These are phyloP conservation scores for Populus euphratica DNA, from an alignment of 345 rosid species.

Conservation along the genomic window DNA sequence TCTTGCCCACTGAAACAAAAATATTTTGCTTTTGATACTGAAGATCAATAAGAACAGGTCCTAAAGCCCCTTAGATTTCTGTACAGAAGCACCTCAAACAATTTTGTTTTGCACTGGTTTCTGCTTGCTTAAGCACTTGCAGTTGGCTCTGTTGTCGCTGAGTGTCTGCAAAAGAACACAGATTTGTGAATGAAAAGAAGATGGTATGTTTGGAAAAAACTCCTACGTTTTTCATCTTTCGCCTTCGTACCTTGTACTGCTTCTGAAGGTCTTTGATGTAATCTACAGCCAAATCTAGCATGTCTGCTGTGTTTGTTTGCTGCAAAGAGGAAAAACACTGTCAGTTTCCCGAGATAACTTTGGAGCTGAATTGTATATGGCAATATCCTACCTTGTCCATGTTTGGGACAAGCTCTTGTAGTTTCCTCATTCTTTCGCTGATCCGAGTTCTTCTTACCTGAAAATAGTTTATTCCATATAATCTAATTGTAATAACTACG, in stretches of 20 bases:
- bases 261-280: slow-evolving; percentile 92
- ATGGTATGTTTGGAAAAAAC: neutral
- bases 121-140: slow-evolving; percentile 51
- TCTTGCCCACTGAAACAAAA: neutral
- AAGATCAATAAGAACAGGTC: slow-evolving; percentile 6
- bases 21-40: neutral
- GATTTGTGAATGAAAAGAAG: neutral
- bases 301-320: slow-evolving; percentile 97
- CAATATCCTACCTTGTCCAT: slow-evolving; percentile 79
- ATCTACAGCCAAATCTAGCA: slow-evolving; percentile 94
- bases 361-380: neutral
- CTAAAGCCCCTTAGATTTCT: slow-evolving; percentile 12
- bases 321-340: slow-evolving; percentile 24
- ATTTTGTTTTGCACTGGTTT: slow-evolving; percentile 33
- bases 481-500: neutral
- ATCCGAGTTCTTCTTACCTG: slow-evolving; percentile 95
- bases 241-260: slow-evolving; percentile 61
- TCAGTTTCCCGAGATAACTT: neutral
- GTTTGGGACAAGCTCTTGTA: slow-evolving; percentile 93
- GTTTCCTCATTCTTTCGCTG: slow-evolving; percentile 92
- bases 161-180: slow-evolving; percentile 43
- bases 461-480: neutral
- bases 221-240: neutral
- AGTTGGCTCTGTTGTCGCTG: slow-evolving; percentile 49
- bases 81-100: slow-evolving; percentile 25